phyloP scores from a whole-genome alignment of 2,329 filamentous ascomycete species.

The Hirsutella minnesotensis region DNA sequence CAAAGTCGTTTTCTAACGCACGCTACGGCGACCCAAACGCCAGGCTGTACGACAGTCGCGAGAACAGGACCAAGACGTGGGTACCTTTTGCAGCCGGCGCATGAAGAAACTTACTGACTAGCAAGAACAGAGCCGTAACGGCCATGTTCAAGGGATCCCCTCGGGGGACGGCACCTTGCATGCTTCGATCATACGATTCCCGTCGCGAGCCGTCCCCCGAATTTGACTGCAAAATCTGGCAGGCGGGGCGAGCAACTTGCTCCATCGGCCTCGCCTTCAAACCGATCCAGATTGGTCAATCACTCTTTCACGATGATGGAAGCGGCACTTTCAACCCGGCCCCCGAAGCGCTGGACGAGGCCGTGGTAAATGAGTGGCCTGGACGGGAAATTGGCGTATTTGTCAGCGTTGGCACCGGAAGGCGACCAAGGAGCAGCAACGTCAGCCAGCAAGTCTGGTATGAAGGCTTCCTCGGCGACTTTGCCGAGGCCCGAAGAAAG shows the following conservation, averaged over 20 bases:
- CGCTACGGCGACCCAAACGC: constrained; percentile 76
- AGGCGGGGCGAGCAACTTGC: constrained; percentile 88
- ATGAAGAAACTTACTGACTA: background rate
- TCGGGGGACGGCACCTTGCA: constrained; percentile 52
- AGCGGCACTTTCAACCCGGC: constrained; percentile 85
- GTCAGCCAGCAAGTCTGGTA: constrained; percentile 76
- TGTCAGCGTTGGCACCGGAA: constrained; percentile 88
- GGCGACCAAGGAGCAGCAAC: constrained; percentile 54
- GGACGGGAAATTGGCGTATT: constrained; percentile 87
- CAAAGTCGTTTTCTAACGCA: constrained; percentile 38
- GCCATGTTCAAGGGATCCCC: constrained; percentile 79
- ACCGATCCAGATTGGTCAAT: constrained; percentile 86
- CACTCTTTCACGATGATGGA: constrained; percentile 87
- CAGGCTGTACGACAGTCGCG: constrained; percentile 73
- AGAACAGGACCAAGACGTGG: constrained; percentile 83
- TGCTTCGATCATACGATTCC: constrained; percentile 91
- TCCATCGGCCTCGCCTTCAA: constrained; percentile 92
- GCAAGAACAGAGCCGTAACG: constrained; percentile 61
- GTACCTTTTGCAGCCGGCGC: constrained; percentile 18
- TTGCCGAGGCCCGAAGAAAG: constrained; percentile 75
- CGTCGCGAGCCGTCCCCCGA: constrained; percentile 82
- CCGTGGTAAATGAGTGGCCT: constrained; percentile 86
- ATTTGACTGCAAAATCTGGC: constrained; percentile 92
- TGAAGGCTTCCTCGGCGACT: constrained; percentile 85
- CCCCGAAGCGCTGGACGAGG: constrained; percentile 78